These are phyloP conservation scores for Coccomyxa subellipsoidea DNA, from an alignment of 163 green algal species.

Conservation along the genomic window DNA sequence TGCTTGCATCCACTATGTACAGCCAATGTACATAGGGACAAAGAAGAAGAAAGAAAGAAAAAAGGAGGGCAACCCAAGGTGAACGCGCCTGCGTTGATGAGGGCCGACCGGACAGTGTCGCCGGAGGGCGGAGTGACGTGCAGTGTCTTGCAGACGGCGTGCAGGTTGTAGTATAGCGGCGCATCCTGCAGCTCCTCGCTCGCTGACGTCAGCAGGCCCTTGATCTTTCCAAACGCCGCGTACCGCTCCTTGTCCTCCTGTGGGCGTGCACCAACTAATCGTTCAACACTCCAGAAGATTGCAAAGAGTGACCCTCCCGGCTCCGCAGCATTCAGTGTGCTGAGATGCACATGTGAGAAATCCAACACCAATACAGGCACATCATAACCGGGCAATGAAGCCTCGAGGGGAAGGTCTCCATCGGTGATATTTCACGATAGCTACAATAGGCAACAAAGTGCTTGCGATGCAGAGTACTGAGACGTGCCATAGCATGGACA, in stretches of 20 bases:
- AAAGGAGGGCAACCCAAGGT: background rate
- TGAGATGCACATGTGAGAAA: too few relatives aligned
- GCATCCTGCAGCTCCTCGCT: constrained; percentile 87
- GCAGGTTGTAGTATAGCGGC: constrained; percentile 88
- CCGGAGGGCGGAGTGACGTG: constrained; percentile 58
- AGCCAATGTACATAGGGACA: too few relatives aligned
- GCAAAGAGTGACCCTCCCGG: too few relatives aligned
- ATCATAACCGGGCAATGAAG: background rate
- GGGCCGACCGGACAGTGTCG: constrained; percentile 76
- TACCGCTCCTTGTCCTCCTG: constrained; percentile 44
- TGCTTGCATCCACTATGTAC: too few relatives aligned
- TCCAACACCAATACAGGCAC: background rate
- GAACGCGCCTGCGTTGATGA: constrained; percentile 84
- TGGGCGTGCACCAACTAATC: background rate
- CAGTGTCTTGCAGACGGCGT: constrained; percentile 82
- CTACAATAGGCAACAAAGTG: too few relatives aligned
- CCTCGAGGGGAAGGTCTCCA: too few relatives aligned
- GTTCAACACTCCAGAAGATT: too few relatives aligned
- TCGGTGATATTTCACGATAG: too few relatives aligned
- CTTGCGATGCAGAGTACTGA: too few relatives aligned
- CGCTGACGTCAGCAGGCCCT: constrained; percentile 62
- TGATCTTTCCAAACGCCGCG: constrained; percentile 59
- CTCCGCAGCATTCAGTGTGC: too few relatives aligned
- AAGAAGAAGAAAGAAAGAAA: background rate
- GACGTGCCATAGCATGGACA: too few relatives aligned